Percentiles rank a stretch among this genome's conserved stretches.
phyloP scores from a whole-genome alignment of 805 yeast species.

The Phaffomyces antillensis region DNA sequence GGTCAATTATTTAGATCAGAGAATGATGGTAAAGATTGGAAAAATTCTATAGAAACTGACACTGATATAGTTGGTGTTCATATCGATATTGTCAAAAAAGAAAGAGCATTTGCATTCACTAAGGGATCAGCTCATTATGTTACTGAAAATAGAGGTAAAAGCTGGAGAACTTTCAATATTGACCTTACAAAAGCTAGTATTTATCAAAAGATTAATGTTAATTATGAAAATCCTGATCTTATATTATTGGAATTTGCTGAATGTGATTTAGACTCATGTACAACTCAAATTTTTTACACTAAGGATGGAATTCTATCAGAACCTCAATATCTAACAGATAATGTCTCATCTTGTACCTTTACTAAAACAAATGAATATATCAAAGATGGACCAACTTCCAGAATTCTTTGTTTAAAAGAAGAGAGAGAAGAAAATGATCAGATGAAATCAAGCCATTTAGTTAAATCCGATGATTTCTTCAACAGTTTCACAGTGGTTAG shows the following conservation, averaged over 20 bases:
- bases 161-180: slow-evolving; percentile 32
- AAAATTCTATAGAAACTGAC: slow-evolving; percentile 25
- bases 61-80: slow-evolving; percentile 15
- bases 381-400: slow-evolving; percentile 22
- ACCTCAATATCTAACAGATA: slow-evolving; percentile 19
- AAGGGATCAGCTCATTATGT: slow-evolving; percentile 27
- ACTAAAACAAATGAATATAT: slow-evolving; percentile 21
- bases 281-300: slow-evolving; percentile 32
- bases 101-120: slow-evolving; percentile 35
- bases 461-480: slow-evolving; percentile 41
- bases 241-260: slow-evolving; percentile 29
- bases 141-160: slow-evolving; percentile 34
- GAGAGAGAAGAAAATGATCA: slow-evolving; percentile 33
- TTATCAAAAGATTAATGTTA: slow-evolving; percentile 27
- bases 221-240: slow-evolving; percentile 31
- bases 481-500: slow-evolving; percentile 22
- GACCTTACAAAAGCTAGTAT: slow-evolving; percentile 17
- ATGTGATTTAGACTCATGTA: slow-evolving; percentile 26
- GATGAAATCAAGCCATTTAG: slow-evolving; percentile 22
- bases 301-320: slow-evolving; percentile 37
- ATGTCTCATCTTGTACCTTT: slow-evolving; percentile 27
- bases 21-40: slow-evolving; percentile 43
- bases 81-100: slow-evolving; percentile 29
- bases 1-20: slow-evolving; percentile 34
- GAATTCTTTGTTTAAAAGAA: slow-evolving; percentile 35